These are phyloP conservation scores for Pythium periplocum DNA, from an alignment of 352 stramenopile genomes.

Conservation along the genomic window DNA sequence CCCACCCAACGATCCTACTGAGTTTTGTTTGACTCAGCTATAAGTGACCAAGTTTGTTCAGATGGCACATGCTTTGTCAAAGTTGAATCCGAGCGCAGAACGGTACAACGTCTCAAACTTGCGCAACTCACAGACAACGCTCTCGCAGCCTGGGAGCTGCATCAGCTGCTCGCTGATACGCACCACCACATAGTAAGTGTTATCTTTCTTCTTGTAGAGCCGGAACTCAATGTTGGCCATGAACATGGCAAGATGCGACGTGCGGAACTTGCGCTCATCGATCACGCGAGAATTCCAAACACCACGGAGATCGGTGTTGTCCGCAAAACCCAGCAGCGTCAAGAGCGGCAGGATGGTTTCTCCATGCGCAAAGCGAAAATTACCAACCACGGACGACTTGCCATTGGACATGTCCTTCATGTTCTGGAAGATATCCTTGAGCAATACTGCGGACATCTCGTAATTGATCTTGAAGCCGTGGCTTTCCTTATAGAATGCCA, in stretches of 20 bases:
- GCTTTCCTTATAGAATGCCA: constrained; percentile 14
- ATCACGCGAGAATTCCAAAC: not conserved
- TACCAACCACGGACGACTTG: constrained; percentile 13
- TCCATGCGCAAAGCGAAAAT: constrained; percentile 22
- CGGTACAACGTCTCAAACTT: too few relatives aligned
- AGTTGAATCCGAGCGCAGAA: too few relatives aligned
- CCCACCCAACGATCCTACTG: too few relatives aligned
- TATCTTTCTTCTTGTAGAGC: constrained; percentile 13
- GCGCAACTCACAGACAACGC: constrained; percentile 4
- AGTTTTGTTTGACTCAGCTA: too few relatives aligned
- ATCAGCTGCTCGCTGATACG: constrained; percentile 21
- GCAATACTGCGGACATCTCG: constrained; percentile 19
- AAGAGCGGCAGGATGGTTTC: constrained; percentile 20
- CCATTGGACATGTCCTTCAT: constrained; percentile 15
- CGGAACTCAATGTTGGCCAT: constrained; percentile 21
- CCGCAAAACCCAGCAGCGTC: constrained; percentile 19
- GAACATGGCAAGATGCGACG: constrained; percentile 11
- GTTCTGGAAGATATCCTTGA: constrained; percentile 16
- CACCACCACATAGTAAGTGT: constrained; percentile 20
- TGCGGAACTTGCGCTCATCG: constrained; percentile 12
- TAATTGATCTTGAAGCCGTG: constrained; percentile 20
- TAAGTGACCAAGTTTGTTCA: too few relatives aligned
- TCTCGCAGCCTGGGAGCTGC: constrained; percentile 14
- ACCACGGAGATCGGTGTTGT: constrained; percentile 12
- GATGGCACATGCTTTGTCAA: too few relatives aligned